Evolutionary conservation across 106 monocot species (phyloP), one percentile per base, ranked within the genome.

Genomic region (Dioscorea zingiberensis): DNA sequence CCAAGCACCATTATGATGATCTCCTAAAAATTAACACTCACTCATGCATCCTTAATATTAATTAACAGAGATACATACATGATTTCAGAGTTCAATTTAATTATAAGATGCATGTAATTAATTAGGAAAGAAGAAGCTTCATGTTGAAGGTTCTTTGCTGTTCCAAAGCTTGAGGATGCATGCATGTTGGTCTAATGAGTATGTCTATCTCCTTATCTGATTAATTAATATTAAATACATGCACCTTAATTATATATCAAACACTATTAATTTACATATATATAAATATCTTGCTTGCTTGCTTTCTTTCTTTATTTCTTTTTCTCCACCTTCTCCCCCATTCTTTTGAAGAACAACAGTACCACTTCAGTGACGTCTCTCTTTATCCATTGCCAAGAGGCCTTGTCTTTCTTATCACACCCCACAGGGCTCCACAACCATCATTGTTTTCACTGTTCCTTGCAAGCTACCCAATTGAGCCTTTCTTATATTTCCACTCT

Each of bases 281-380:
- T 38, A 38, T 38, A 38, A 8, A 38, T 38, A 38, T 38, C 53
- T 25, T 24, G 26, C 59, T 29, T 60, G 1, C 29, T 15, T 27
- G 4, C 29, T 60, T 60, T 27, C 27, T 26, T 60, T 60, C 59
- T 60, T 60, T 60, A 3, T 28, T 60, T 29, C 10, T 26, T 48
- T 23, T 26, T 58, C 45, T 56, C 17, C 12, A 1, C 17, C 28
- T 65, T 54, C n/a, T n/a, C n/a, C 49, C 38, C 21, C 51, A 28
- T 64, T 62, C 23, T 51, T 71, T 63, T 47, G 54, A 64, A 80
- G 58, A 65, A 44, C n/a, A n/a, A n/a, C 27, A 74, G 59, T 59
- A 74, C 47, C 4, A 47, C 76, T 76, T 81, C 72, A 26, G 67
- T 81, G 81, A 76, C 71, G 75, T 81, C 55, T 63, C 60, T 47